Evolutionary conservation across 352 stramenopile genomes (phyloP).

Genomic region (Phytophthora sp.): DNA sequence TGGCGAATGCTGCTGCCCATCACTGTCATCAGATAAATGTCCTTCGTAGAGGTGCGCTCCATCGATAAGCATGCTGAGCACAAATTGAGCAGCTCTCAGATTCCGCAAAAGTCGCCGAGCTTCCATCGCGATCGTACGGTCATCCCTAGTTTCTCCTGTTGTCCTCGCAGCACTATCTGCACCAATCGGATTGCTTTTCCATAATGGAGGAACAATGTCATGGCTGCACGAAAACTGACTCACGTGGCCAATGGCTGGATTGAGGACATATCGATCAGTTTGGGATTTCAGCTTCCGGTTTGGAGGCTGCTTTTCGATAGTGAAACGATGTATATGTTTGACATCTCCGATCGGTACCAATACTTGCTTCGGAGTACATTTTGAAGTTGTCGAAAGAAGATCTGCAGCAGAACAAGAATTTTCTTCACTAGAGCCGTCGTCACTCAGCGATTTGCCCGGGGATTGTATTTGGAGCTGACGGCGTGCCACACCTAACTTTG

Average conservation of each 20-base stretch:
- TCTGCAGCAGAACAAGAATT: constrained; percentile 25
- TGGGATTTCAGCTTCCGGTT: constrained; percentile 56
- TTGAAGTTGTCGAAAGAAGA: constrained; percentile 33
- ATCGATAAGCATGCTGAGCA: constrained; percentile 71
- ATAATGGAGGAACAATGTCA: constrained; percentile 28
- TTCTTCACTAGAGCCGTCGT: constrained; percentile 21
- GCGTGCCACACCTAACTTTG: background rate
- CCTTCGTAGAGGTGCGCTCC: constrained; percentile 76
- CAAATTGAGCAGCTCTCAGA: constrained; percentile 58
- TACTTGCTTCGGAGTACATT: constrained; percentile 31
- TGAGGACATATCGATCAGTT: constrained; percentile 40
- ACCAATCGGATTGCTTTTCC: constrained; percentile 7
- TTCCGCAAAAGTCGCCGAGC: constrained; percentile 65
- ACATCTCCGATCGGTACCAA: background rate
- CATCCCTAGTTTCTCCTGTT: constrained; percentile 11
- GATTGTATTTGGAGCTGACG: constrained; percentile 25
- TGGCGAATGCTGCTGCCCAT: constrained; percentile 30
- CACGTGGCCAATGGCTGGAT: constrained; percentile 49
- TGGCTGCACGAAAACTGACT: constrained; percentile 58
- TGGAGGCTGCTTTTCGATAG: constrained; percentile 50
- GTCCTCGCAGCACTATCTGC: background rate
- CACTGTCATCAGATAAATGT: constrained; percentile 34
- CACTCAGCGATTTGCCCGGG: constrained; percentile 12
- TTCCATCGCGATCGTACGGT: constrained; percentile 44
- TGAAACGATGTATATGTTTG: constrained; percentile 27